Conservation (phyloP, 1,139 yeast species). For the Taphrina confusa region DNA sequence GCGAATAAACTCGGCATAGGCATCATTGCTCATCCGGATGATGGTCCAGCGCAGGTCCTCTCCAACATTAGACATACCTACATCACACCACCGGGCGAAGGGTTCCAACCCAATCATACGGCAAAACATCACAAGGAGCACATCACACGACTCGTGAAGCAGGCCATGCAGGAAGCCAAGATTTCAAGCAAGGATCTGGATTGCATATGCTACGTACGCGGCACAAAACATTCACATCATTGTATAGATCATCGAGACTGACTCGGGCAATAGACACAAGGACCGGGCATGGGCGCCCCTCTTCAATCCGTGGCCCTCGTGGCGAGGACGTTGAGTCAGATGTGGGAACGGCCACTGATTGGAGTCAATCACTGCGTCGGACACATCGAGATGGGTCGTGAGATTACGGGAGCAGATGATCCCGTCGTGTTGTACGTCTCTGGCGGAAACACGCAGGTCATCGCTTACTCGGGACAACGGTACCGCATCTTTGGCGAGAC, state of each 20-base stretch:
- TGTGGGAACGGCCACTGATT: conserved; percentile 82
- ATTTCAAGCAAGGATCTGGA: conserved; percentile 64
- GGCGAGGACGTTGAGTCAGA: conserved; percentile 77
- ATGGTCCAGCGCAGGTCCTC: conserved; percentile 70
- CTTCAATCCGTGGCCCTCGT: conserved; percentile 88
- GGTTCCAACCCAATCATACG: conserved; percentile 91
- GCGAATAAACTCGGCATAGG: conserved; percentile 97
- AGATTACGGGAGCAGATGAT: conserved; percentile 89
- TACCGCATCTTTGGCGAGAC: conserved; percentile 97
- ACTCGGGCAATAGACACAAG: conserved; percentile 66
- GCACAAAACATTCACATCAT: background rate
- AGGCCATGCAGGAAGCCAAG: conserved; percentile 65
- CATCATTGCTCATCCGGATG: conserved; percentile 64
- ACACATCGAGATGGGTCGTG: conserved; percentile 98
- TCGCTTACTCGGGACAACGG: conserved; percentile 84
- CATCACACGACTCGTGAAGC: conserved; percentile 78
- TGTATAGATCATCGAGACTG: too few species aligned
- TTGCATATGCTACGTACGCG: conserved; percentile 71
- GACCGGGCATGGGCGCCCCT: conserved; percentile 99
- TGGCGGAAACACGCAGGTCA: conserved; percentile 98
- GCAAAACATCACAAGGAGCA: conserved; percentile 95
- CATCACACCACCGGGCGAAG: conserved; percentile 96
- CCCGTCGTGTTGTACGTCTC: conserved; percentile 96
- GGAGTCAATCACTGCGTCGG: conserved; percentile 98
- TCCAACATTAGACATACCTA: conserved; percentile 92